Evolutionary conservation across 345 rosid genomes (phyloP), one percentile per base, ranked within the genome.

Genomic region (Limnanthes douglasii): DNA sequence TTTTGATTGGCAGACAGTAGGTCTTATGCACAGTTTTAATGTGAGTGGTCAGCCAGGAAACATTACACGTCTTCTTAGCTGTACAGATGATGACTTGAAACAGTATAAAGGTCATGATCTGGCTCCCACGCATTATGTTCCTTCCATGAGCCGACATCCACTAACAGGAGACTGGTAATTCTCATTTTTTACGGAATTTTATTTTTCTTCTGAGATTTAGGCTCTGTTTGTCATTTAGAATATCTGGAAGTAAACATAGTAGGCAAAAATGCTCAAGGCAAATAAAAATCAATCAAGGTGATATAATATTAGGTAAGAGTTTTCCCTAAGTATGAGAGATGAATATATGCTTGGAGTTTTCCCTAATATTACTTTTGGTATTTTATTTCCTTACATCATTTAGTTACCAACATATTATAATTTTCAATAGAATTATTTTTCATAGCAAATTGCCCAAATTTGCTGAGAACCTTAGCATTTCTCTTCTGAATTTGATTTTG

Each of bases 1-100:
- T 52, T 79, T 79, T 52, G 93, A 79, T 55, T 79, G 93, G 85
- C 93, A 79, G 50, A 79, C 93, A 30, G 85, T 79, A 39, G 93
- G 85, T 37, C 62, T 79, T 21, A 31, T 79, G 39, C 93, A 79
- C 57, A 75, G 93, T 66, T 75, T 79, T 62, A 69, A 43, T 45
- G 50, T 51, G 29, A 79, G 81, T 54, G 78, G 81, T 41, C 85
- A 79, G 59, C 81, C 93, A 29, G 93, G 85, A 65, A 72, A 65
- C 46, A 61, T 79, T 18, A 79, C 93, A 1, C 55, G 81, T 33
- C 93, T 79, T 55, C 93, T 79, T 53, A 79, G 93, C 57, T 79
- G 85, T 55, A 66, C 73, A n/a, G 81, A 79, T 23, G 70, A 79
- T 55, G 73, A 75, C 34, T 57, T 62, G 35, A 48, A 69, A 69